Evolutionary conservation across 2,329 filamentous ascomycete species (phyloP).

Genomic region (Penicillium digitatum): DNA sequence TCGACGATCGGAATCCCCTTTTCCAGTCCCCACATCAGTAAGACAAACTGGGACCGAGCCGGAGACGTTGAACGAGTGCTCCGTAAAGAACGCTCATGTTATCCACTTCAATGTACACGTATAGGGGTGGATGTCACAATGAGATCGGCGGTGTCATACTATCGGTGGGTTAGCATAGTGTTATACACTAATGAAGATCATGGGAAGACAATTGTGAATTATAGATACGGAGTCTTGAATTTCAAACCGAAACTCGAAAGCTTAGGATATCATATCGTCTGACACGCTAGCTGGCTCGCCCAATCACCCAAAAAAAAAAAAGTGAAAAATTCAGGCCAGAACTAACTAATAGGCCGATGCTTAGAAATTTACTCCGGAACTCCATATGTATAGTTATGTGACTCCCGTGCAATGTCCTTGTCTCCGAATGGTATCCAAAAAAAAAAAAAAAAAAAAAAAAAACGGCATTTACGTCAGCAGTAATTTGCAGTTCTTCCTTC

Average conservation of each 20-base stretch:
- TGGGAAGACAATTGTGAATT: not conserved
- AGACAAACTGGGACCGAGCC: not conserved
- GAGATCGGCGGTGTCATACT: slow-evolving; percentile 2
- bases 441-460: too few relatives aligned
- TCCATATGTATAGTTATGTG: not conserved
- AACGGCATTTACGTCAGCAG: not conserved
- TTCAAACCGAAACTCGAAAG: not conserved
- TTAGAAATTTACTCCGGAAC: not conserved
- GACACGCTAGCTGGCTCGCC: not conserved
- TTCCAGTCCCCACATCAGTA: not conserved
- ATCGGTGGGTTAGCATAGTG: not conserved
- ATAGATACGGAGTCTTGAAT: too few relatives aligned
- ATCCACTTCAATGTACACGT: not conserved
- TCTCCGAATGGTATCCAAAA: not conserved
- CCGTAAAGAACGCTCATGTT: not conserved
- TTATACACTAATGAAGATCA: not conserved
- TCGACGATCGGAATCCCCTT: not conserved
- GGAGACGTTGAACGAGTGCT: not conserved
- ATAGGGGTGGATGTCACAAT: not conserved
- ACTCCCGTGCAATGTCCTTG: not conserved
- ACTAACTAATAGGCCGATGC: not conserved
- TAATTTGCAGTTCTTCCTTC: not conserved
- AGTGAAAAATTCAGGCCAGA: not conserved
- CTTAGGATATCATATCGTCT: not conserved
- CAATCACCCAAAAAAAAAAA: too few relatives aligned